Percentiles rank a stretch among this genome's conserved stretches.
These are phyloP conservation scores for Neolecta irregularis DNA, from an alignment of 1,139 yeast genomes.

Conservation along the genomic window DNA sequence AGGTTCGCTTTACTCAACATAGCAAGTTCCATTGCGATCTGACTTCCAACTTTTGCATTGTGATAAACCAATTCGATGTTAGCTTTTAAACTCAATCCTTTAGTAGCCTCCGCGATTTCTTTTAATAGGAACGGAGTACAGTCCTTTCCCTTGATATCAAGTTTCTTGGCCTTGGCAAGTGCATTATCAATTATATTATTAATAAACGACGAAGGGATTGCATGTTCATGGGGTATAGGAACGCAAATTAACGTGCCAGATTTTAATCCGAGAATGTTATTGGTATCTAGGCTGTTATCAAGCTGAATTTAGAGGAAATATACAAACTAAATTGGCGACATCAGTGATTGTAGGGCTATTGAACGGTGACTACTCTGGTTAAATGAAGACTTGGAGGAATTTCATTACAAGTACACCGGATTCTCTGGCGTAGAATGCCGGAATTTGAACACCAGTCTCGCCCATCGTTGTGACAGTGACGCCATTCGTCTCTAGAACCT, in stretches of 20 bases:
- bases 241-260: constrained; percentile 70
- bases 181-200: constrained; percentile 44
- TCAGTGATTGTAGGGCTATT: constrained; percentile 36
- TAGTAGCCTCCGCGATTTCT: constrained; percentile 48
- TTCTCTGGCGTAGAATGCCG: constrained; percentile 70
- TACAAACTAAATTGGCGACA: constrained; percentile 53
- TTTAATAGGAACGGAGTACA: constrained; percentile 63
- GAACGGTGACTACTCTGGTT: constrained; percentile 53
- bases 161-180: constrained; percentile 36
- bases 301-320: constrained; percentile 23
- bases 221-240: constrained; percentile 58
- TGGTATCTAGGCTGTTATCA: constrained; percentile 26
- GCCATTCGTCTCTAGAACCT: constrained; percentile 80
- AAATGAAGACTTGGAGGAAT: too few species aligned
- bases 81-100: constrained; percentile 54
- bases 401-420: too few species aligned
- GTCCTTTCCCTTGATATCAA: constrained; percentile 51
- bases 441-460: constrained; percentile 38
- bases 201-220: constrained; percentile 42
- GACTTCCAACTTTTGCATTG: constrained; percentile 54
- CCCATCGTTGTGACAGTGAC: constrained; percentile 38
- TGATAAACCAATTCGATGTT: constrained; percentile 65
- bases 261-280: constrained; percentile 34
- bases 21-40: constrained; percentile 44
- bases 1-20: constrained; percentile 26